phyloP scores from a whole-genome alignment of 805 yeast species.

The Cyberlindnera saturnus region DNA sequence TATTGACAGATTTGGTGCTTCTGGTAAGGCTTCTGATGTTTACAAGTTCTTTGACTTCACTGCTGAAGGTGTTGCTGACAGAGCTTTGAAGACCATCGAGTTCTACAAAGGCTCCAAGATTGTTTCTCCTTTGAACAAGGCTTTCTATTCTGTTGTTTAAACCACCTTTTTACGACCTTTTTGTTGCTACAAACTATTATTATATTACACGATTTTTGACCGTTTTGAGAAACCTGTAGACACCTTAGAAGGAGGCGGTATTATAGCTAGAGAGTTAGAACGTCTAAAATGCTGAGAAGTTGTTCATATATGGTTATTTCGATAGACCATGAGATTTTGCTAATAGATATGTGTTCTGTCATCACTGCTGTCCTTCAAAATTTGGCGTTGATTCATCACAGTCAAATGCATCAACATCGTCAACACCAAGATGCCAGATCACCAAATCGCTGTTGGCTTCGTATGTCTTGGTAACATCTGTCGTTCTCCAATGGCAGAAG shows the following conservation, averaged over 20 bases:
- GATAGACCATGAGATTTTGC: no score
- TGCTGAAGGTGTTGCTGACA: conserved; percentile 84
- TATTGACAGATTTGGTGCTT: conserved; percentile 92
- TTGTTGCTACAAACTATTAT: neutral
- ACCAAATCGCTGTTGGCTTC: conserved; percentile 62
- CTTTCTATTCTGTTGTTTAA: conserved; percentile 46
- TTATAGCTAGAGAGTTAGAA: no score
- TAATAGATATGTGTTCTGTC: no score
- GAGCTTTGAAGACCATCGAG: conserved; percentile 72
- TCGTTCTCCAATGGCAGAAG: conserved; percentile 98
- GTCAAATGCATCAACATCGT: neutral
- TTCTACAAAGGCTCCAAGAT: conserved; percentile 76
- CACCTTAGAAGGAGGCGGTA: no score
- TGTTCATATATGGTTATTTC: no score
- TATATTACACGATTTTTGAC: no score
- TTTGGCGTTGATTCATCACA: neutral
- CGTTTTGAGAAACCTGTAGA: no score
- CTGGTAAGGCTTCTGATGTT: conserved; percentile 81
- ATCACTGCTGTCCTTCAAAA: neutral
- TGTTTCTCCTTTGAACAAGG: conserved; percentile 71
- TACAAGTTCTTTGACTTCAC: conserved; percentile 87
- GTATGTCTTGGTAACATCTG: conserved; percentile 91
- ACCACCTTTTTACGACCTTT: neutral
- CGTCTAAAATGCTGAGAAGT: no score
- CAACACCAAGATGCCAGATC: neutral